These are phyloP conservation scores for Saturnispora hagleri DNA, from an alignment of 805 yeast species.

Conservation along the genomic window DNA sequence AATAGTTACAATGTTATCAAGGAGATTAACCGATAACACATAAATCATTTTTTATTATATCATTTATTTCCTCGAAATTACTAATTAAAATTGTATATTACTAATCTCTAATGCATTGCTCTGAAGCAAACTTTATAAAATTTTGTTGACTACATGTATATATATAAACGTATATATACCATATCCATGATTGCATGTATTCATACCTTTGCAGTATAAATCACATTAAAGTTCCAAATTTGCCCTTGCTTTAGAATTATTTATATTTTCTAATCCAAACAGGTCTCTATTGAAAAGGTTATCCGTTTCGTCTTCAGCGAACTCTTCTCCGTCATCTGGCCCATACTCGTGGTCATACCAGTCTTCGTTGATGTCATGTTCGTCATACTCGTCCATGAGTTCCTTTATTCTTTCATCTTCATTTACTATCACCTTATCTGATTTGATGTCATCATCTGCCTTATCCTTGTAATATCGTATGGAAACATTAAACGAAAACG, in stretches of 20 bases:
- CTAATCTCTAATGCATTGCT: neutral
- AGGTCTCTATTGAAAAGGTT: constrained; percentile 29
- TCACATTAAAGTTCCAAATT: constrained; percentile 31
- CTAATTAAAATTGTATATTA: neutral
- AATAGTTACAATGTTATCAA: too few species aligned
- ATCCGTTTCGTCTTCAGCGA: constrained; percentile 30
- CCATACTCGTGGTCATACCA: neutral
- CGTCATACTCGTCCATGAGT: constrained; percentile 10
- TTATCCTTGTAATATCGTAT: constrained; percentile 6
- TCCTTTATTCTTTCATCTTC: constrained; percentile 2
- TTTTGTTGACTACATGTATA: neutral
- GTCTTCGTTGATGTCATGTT: constrained; percentile 3
- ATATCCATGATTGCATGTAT: neutral
- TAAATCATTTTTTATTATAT: too few species aligned
- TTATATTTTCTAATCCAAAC: constrained; percentile 19
- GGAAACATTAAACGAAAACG: constrained; percentile 5
- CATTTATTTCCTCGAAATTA: too few species aligned
- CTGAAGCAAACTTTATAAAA: neutral
- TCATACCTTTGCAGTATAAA: neutral
- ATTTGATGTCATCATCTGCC: neutral
- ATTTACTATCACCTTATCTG: neutral
- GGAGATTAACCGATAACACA: too few species aligned
- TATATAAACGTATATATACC: neutral
- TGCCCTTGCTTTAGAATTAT: constrained; percentile 31
- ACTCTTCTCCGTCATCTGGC: constrained; percentile 9